A percentile compares a stretch with the other conserved stretches of the same genome.
These are phyloP conservation scores for Grosmannia clavigera DNA, from an alignment of 2,329 filamentous ascomycete genomes.

Conservation along the genomic window DNA sequence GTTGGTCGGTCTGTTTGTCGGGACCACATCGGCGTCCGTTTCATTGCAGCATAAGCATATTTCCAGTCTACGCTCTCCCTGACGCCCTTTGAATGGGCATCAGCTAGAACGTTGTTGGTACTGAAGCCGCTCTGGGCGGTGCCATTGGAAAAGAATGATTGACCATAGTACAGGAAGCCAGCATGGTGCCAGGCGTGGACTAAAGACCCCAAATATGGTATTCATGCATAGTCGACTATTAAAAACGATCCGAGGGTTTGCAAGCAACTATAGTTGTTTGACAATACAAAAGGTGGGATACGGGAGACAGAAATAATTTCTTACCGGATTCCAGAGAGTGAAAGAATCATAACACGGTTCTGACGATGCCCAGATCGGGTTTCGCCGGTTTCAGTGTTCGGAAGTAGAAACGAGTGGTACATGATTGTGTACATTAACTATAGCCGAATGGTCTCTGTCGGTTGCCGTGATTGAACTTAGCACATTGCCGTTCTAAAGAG, in stretches of 20 bases:
- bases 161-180: slow-evolving; percentile 52
- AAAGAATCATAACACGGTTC: slow-evolving; percentile 64
- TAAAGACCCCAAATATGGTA: slow-evolving; percentile 50
- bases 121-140: slow-evolving; percentile 59
- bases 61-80: slow-evolving; percentile 51
- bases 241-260: slow-evolving; percentile 48
- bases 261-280: slow-evolving; percentile 34
- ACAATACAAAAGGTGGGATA: slow-evolving; percentile 9
- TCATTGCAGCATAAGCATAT: slow-evolving; percentile 49
- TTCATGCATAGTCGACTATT: slow-evolving; percentile 50
- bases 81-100: slow-evolving; percentile 58
- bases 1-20: slow-evolving; percentile 48
- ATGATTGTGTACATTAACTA: slow-evolving; percentile 53
- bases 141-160: slow-evolving; percentile 58
- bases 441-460: slow-evolving; percentile 41
- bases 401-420: slow-evolving; percentile 58
- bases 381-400: slow-evolving; percentile 58
- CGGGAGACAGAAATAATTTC: slow-evolving; percentile 4
- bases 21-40: slow-evolving; percentile 54
- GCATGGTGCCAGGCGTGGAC: slow-evolving; percentile 57
- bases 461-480: slow-evolving; percentile 45
- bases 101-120: slow-evolving; percentile 58
- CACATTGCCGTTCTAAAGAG: slow-evolving; percentile 47
- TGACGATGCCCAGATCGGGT: slow-evolving; percentile 48
- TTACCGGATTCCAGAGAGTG: slow-evolving; percentile 48